Evolutionary conservation across 78 protist genomes (phyloP), one percentile per base, ranked within the genome.

Genomic region (Protostelium mycophagum): DNA sequence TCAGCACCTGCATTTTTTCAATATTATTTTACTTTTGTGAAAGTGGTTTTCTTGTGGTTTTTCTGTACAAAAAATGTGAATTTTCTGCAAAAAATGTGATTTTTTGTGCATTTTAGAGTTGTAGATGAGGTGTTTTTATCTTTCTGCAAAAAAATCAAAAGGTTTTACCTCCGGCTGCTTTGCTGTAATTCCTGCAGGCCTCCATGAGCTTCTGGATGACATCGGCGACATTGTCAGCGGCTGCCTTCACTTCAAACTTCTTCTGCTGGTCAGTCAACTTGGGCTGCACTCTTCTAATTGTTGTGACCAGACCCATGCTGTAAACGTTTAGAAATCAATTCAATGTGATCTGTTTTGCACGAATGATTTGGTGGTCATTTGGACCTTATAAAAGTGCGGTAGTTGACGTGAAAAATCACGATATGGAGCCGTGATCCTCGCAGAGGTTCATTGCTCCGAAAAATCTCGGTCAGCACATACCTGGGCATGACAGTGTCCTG

Each of bases 131-230:
- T n/a, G n/a, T n/a, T n/a, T n/a, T n/a, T n/a, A n/a, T n/a, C n/a
- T n/a, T n/a, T n/a, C n/a, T n/a, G n/a, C n/a, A n/a, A n/a, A n/a
- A n/a, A n/a, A n/a, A 16, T 51, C 73, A 51, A 25, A 5, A 25
- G 31, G 5, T 16, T 16, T 51, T 16, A 51, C 73, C 92, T 63
- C 94, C 94, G 73, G 92, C 89, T 38, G 87, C 86, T 38, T 86
- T 89, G 34, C 87, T 88, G 28, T 92, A 92, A 0, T 88, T 86
- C 85, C 90, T 91, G 88, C 96, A 90, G 0, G 96, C 88, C n/a
- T 91, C 73, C 93, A 91, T 90, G 5, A 94, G 63, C 85, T 88
- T 83, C 85, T 94, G 96, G 37, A 94, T 91, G 0, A 92, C 84
- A 35, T 89, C 85, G 5, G 91, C 88, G 0, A 92, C 92, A 9